Evolutionary conservation across 306 rosid species (phyloP).

Genomic region (Sindora glabra): DNA sequence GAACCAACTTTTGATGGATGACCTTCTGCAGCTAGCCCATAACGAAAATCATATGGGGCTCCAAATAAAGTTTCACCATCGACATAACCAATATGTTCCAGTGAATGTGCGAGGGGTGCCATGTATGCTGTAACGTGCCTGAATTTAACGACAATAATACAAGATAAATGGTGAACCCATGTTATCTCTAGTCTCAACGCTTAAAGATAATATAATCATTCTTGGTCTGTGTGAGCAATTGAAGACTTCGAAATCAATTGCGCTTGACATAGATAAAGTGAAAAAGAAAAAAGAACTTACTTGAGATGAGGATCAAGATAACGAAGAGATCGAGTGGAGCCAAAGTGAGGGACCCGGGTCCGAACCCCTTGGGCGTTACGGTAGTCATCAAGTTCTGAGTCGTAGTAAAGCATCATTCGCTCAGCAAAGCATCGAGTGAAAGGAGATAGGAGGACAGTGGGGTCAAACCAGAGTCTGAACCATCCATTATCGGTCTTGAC

Average conservation of each 20-base stretch:
- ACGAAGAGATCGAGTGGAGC: conserved; percentile 64
- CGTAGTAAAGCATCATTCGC: conserved; percentile 72
- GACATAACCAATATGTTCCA: conserved; percentile 54
- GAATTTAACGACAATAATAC: neutral
- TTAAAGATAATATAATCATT: too few species aligned
- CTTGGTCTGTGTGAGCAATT: too few species aligned
- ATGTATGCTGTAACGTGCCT: conserved; percentile 64
- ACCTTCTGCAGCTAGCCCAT: conserved; percentile 71
- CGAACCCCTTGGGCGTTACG: conserved; percentile 56
- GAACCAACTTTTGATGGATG: conserved; percentile 67
- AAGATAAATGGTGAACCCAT: too few species aligned
- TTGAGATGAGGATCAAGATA: conserved; percentile 70
- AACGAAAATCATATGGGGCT: conserved; percentile 89
- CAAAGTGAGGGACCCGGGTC: conserved; percentile 65
- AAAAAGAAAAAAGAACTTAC: conserved; percentile 22
- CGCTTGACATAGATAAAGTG: neutral
- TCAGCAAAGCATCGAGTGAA: conserved; percentile 72
- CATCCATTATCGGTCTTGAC: conserved; percentile 45
- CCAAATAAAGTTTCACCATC: conserved; percentile 65
- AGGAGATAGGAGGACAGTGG: conserved; percentile 52
- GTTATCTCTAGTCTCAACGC: too few species aligned
- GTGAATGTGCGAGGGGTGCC: conserved; percentile 57
- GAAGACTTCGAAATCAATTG: too few species aligned
- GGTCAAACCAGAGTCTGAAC: conserved; percentile 91
- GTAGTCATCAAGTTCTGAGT: conserved; percentile 48